A percentile compares a stretch with the other conserved stretches of the same genome.
phyloP scores from a whole-genome alignment of 805 yeast species.

The Kodamaea restingae region DNA sequence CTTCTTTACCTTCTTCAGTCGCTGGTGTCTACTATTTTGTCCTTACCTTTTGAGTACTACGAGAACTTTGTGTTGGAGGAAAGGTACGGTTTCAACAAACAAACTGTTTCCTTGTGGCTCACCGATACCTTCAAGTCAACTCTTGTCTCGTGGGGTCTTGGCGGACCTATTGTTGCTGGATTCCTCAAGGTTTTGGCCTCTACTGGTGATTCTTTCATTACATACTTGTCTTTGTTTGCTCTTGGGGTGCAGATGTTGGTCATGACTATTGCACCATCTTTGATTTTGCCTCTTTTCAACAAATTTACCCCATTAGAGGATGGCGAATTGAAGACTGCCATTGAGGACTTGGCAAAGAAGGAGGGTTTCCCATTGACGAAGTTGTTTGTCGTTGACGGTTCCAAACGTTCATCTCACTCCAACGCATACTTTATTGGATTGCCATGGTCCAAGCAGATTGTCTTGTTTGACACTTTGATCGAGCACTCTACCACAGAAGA shows the following conservation, averaged over 20 bases:
- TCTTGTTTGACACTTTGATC: conserved; percentile 86
- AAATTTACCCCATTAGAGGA: conserved; percentile 85
- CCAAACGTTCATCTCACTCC: conserved; percentile 92
- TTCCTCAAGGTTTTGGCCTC: conserved; percentile 77
- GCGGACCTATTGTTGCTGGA: conserved; percentile 68
- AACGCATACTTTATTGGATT: conserved; percentile 95
- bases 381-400: conserved; percentile 91
- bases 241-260: conserved; percentile 67
- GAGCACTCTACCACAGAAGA: conserved; percentile 72
- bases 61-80: conserved; percentile 87
- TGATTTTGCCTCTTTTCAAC: conserved; percentile 91
- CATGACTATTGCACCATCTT: conserved; percentile 74
- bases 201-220: conserved; percentile 77
- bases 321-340: conserved; percentile 79
- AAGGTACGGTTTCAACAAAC: conserved; percentile 88
- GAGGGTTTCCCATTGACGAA: conserved; percentile 84
- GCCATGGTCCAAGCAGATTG: conserved; percentile 97
- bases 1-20: conserved; percentile 50
- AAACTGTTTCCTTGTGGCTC: conserved; percentile 67
- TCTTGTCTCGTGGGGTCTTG: conserved; percentile 51
- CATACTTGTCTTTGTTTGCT: conserved; percentile 71
- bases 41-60: conserved; percentile 71
- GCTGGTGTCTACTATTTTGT: conserved; percentile 50
- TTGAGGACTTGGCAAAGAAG: conserved; percentile 71
- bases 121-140: conserved; percentile 65